Conservation (phyloP, 768 basidiomycete genomes). For the Mycena belliarum region DNA sequence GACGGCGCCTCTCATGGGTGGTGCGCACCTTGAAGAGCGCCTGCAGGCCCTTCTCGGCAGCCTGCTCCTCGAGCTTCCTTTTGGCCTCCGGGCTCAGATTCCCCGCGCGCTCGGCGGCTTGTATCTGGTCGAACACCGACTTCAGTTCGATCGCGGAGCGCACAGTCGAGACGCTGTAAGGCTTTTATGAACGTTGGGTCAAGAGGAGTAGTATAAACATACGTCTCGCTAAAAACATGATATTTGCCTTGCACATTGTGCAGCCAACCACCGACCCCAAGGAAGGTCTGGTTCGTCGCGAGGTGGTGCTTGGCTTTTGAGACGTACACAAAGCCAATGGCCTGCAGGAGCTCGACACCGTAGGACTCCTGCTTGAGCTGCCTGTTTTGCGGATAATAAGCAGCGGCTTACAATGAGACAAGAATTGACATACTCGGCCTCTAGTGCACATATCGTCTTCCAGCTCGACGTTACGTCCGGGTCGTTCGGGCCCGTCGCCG, state of each 20-base stretch:
- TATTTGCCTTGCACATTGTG: slow-evolving; percentile 93
- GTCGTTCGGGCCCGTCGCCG: slow-evolving; percentile 69
- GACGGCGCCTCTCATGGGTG: not conserved
- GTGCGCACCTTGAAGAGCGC: slow-evolving; percentile 79
- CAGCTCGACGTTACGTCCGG: slow-evolving; percentile 70
- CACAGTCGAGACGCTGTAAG: slow-evolving; percentile 82
- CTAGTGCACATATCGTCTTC: slow-evolving; percentile 75
- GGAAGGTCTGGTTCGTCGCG: slow-evolving; percentile 68
- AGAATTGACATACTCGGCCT: slow-evolving; percentile 67
- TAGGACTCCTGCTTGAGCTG: slow-evolving; percentile 87
- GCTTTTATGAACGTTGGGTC: too few relatives aligned
- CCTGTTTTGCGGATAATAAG: slow-evolving; percentile 36
- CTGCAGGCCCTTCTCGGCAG: slow-evolving; percentile 89
- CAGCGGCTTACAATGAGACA: not conserved
- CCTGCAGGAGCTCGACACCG: slow-evolving; percentile 81
- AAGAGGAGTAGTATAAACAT: slow-evolving; percentile 31
- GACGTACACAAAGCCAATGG: slow-evolving; percentile 83
- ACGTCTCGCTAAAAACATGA: slow-evolving; percentile 93
- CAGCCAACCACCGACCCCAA: slow-evolving; percentile 91
- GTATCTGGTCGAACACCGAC: slow-evolving; percentile 87
- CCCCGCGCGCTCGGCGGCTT: slow-evolving; percentile 85
- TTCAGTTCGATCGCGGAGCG: slow-evolving; percentile 89
- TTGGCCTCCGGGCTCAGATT: slow-evolving; percentile 78
- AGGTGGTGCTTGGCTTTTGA: slow-evolving; percentile 83
- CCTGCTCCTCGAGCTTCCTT: slow-evolving; percentile 84